Evolutionary conservation across 768 basidiomycete species (phyloP).

Genomic region (Brasilioporus rufonigricans): DNA sequence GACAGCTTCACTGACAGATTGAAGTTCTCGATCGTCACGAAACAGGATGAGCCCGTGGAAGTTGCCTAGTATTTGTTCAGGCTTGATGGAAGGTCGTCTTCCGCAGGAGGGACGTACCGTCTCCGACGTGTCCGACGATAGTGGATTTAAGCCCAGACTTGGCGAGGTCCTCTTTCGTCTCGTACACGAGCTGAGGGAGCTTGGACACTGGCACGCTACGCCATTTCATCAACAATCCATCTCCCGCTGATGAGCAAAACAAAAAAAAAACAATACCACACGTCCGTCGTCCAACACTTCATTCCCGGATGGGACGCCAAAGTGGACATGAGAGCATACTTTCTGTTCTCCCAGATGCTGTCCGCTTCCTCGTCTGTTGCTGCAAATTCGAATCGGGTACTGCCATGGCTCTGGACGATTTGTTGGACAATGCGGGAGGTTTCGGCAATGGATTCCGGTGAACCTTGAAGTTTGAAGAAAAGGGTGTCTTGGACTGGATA

Average conservation of each 20-base stretch:
- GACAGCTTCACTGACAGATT: constrained; percentile 54
- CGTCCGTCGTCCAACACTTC: constrained; percentile 85
- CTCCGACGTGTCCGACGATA: constrained; percentile 80
- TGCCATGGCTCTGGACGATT: constrained; percentile 67
- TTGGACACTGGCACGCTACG: constrained; percentile 66
- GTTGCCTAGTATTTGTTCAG: constrained; percentile 35
- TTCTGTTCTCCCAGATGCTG: constrained; percentile 81
- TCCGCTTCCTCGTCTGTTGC: constrained; percentile 72
- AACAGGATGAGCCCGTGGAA: constrained; percentile 55
- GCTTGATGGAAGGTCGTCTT: neutral
- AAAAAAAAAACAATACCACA: constrained; percentile 54
- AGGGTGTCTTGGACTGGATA: constrained; percentile 76
- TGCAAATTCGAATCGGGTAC: constrained; percentile 69
- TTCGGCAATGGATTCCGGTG: constrained; percentile 52
- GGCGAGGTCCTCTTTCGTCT: constrained; percentile 77
- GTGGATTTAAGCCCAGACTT: constrained; percentile 58
- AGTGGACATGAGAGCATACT: constrained; percentile 76
- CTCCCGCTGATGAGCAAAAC: neutral
- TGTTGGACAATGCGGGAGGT: constrained; percentile 56
- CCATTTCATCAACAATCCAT: neutral
- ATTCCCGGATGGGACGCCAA: constrained; percentile 60
- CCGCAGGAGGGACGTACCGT: constrained; percentile 48
- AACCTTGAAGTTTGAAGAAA: constrained; percentile 92
- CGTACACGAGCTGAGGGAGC: constrained; percentile 66
- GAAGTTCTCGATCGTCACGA: constrained; percentile 54